These are phyloP conservation scores for Crithidia expoeki DNA, from an alignment of 208 protist species.

Conservation along the genomic window DNA sequence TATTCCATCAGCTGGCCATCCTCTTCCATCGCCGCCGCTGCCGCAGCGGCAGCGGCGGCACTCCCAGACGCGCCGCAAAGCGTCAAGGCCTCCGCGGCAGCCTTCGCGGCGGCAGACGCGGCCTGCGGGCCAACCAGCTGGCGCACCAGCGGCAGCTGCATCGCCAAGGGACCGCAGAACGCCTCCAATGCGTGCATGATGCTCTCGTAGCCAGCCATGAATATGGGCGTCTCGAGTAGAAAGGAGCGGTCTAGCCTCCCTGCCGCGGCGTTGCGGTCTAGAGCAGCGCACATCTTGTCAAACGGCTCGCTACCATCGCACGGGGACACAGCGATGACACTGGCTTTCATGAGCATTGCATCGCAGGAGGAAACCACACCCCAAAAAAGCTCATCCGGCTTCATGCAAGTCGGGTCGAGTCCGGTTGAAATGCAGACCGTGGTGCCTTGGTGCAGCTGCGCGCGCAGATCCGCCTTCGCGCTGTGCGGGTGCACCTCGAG, in stretches of 20 bases:
- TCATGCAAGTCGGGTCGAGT: slow-evolving; percentile 49
- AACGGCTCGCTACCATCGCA: slow-evolving; percentile 63
- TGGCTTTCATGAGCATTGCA: slow-evolving; percentile 43
- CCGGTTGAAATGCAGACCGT: slow-evolving; percentile 85
- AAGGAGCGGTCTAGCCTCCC: slow-evolving; percentile 60
- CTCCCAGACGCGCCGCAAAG: background rate
- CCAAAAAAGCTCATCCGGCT: slow-evolving; percentile 82
- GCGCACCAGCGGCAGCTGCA: slow-evolving; percentile 78
- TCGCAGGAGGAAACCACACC: slow-evolving; percentile 79
- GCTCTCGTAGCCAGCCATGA: slow-evolving; percentile 84
- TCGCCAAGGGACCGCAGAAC: slow-evolving; percentile 83
- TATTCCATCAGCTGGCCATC: slow-evolving; percentile 51
- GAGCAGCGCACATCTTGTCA: slow-evolving; percentile 52
- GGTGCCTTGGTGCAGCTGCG: slow-evolving; percentile 69
- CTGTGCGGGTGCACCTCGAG: slow-evolving; percentile 71
- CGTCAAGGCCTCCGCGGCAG: slow-evolving; percentile 5
- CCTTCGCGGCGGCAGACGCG: slow-evolving; percentile 1
- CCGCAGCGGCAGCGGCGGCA: slow-evolving; percentile 17
- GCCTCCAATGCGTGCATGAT: slow-evolving; percentile 77
- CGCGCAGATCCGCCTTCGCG: slow-evolving; percentile 44
- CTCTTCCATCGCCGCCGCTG: background rate
- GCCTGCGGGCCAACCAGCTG: slow-evolving; percentile 44
- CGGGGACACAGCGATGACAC: slow-evolving; percentile 71
- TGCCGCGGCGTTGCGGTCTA: slow-evolving; percentile 71
- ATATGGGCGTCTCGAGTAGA: slow-evolving; percentile 78